Evolutionary conservation across 2,329 filamentous ascomycete species (phyloP), one percentile per base, ranked within the genome.

Genomic region (Colletotrichum sansevieriae): DNA sequence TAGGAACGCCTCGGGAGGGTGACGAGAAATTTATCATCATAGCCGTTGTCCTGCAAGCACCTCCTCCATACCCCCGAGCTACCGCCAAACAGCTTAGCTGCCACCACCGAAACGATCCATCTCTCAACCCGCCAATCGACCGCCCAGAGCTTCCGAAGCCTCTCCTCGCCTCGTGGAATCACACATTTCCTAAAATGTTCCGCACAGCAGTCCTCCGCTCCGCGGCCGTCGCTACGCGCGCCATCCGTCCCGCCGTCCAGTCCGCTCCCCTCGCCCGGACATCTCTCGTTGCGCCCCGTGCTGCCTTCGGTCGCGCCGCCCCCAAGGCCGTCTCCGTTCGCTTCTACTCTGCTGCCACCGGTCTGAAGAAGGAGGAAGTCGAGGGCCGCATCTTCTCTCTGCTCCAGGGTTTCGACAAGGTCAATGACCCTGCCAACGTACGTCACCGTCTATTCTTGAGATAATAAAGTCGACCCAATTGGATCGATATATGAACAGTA

Each of bases 341-440:
- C 83, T 92, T 90, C 85, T 99, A 99, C 85, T 94, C 95, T 74
- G 92, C 95, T 62, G 90, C 88, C 70, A 89, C 91, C 72, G 90
- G 91, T 74, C 88, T 98, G 73, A 87, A 89, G 76, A 91, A 94
- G 86, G 86, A 90, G 65, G 94, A 97, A 85, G 92, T 97, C 67
- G 91, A 97, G 85, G 93, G 93, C 70, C 90, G 95, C 79, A 98
- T 98, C 87, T 88, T 97, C 81, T 92, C 94, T 82, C 86, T 99
- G 77, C 83, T 99, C 82, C 92, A 94, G 85, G 95, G 95, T 81
- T 99, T 98, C 81, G 96, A 99, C 86, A 99, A 99, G 92, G 91
- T 94, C 82, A 88, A 89, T 81, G 88, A 91, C 76, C 82, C 85
- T 67, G 78, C 79, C 75, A 90, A 90, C 81, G 89, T 91, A 87